phyloP scores from a whole-genome alignment of 139 green algal genomes.

The Coccomyxa sp. region DNA sequence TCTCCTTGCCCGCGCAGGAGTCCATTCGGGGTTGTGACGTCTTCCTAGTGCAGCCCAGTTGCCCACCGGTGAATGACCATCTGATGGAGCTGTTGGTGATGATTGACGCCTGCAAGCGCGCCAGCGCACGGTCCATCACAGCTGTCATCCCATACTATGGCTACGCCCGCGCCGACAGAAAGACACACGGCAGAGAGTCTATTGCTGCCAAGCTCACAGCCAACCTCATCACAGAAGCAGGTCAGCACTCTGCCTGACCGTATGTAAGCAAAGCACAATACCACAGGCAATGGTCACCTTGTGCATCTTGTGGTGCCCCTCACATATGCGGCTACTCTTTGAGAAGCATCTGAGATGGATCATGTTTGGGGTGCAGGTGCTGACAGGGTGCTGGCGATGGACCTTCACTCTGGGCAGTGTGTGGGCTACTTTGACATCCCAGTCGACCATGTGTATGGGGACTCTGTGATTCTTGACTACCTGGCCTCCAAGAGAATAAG shows the following conservation, averaged over 20 bases:
- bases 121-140: slow-evolving; percentile 93
- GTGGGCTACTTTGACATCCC: slow-evolving; percentile 99
- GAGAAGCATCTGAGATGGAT: neutral
- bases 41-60: slow-evolving; percentile 97
- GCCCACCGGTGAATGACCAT: slow-evolving; percentile 94
- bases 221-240: slow-evolving; percentile 98
- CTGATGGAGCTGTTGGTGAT: slow-evolving; percentile 99
- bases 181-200: slow-evolving; percentile 90
- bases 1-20: slow-evolving; percentile 62
- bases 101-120: slow-evolving; percentile 91
- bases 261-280: neutral
- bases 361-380: slow-evolving; percentile 40
- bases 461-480: slow-evolving; percentile 96
- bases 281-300: too few relatives aligned
- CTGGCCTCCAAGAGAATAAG: slow-evolving; percentile 94
- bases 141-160: slow-evolving; percentile 89
- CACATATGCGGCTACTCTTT: neutral
- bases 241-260: neutral
- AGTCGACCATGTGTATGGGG: slow-evolving; percentile 94
- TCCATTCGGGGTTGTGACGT: slow-evolving; percentile 98
- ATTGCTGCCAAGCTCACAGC: slow-evolving; percentile 98
- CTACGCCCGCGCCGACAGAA: slow-evolving; percentile 94
- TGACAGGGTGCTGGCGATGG: slow-evolving; percentile 89
- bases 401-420: slow-evolving; percentile 95
- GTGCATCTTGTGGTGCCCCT: too few relatives aligned